Percentiles rank a stretch among this genome's conserved stretches.
Conservation (phyloP, 805 yeast genomes). For the Torulaspora gathmanii region DNA sequence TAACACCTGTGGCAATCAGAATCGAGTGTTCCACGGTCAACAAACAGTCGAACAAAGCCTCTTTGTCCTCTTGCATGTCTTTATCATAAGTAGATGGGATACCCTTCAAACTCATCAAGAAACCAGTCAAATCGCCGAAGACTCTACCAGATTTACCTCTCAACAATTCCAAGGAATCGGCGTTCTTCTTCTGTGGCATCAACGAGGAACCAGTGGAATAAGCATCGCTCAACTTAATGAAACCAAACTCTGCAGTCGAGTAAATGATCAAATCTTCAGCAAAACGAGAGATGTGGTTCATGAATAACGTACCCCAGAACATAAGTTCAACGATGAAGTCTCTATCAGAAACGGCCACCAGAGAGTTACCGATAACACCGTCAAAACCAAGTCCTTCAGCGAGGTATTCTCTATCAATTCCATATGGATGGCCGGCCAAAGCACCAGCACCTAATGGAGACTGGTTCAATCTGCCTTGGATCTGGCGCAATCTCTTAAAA, state of each 20-base stretch:
- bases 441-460: slow-evolving; percentile 98
- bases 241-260: slow-evolving; percentile 97
- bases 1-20: slow-evolving; percentile 91
- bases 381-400: slow-evolving; percentile 76
- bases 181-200: slow-evolving; percentile 99
- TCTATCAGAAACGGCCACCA: slow-evolving; percentile 96
- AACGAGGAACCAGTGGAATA: slow-evolving; percentile 97
- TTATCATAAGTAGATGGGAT: slow-evolving; percentile 97
- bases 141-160: slow-evolving; percentile 98
- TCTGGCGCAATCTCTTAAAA: slow-evolving; percentile 74
- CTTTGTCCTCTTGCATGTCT: slow-evolving; percentile 99
- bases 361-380: slow-evolving; percentile 89
- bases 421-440: slow-evolving; percentile 97
- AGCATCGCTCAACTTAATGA: slow-evolving; percentile 89
- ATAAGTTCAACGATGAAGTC: slow-evolving; percentile 94
- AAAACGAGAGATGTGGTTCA: slow-evolving; percentile 93
- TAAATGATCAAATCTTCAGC: slow-evolving; percentile 93
- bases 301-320: slow-evolving; percentile 92
- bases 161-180: slow-evolving; percentile 89
- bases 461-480: slow-evolving; percentile 74
- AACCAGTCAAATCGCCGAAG: slow-evolving; percentile 91
- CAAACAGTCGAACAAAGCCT: slow-evolving; percentile 91
- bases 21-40: slow-evolving; percentile 91
- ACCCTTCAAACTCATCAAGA: slow-evolving; percentile 94
- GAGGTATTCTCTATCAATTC: slow-evolving; percentile 90